phyloP scores from a whole-genome alignment of 2,329 filamentous ascomycete species.

The Talaromyces sp. region DNA sequence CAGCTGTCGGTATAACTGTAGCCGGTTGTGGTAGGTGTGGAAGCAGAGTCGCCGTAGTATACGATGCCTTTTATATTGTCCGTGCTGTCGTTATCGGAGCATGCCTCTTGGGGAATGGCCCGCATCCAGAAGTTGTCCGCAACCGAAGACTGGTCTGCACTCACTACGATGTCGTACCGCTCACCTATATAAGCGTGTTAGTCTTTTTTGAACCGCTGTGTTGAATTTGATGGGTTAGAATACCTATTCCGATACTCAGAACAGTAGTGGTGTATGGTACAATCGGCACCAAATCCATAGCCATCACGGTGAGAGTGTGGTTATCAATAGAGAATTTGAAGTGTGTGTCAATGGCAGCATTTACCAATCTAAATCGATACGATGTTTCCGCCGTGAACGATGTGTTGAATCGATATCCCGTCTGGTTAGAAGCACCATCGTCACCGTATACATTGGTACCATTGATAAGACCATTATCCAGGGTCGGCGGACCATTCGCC shows the following conservation, averaged over 20 bases:
- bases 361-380: constrained; percentile 25
- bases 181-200: background rate
- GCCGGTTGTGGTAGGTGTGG: background rate
- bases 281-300: constrained; percentile 38
- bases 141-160: constrained; percentile 18
- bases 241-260: background rate
- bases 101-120: constrained; percentile 39
- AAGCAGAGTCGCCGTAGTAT: constrained; percentile 15
- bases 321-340: constrained; percentile 47
- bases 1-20: background rate
- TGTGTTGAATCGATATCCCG: constrained; percentile 42
- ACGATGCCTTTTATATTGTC: constrained; percentile 49
- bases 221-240: background rate
- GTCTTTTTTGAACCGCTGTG: background rate
- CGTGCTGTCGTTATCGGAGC: constrained; percentile 36
- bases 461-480: constrained; percentile 48
- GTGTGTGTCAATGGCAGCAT: constrained; percentile 21
- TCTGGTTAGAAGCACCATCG: constrained; percentile 19
- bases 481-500: constrained; percentile 11
- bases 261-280: background rate
- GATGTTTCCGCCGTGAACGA: constrained; percentile 36
- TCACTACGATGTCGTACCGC: constrained; percentile 22
- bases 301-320: constrained; percentile 56
- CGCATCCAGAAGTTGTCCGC: constrained; percentile 37
- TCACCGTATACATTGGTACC: constrained; percentile 29